A percentile compares a stretch with the other conserved stretches of the same genome.
These are phyloP conservation scores for Tuber brumale DNA, from an alignment of 495 filamentous ascomycete genomes.

Conservation along the genomic window DNA sequence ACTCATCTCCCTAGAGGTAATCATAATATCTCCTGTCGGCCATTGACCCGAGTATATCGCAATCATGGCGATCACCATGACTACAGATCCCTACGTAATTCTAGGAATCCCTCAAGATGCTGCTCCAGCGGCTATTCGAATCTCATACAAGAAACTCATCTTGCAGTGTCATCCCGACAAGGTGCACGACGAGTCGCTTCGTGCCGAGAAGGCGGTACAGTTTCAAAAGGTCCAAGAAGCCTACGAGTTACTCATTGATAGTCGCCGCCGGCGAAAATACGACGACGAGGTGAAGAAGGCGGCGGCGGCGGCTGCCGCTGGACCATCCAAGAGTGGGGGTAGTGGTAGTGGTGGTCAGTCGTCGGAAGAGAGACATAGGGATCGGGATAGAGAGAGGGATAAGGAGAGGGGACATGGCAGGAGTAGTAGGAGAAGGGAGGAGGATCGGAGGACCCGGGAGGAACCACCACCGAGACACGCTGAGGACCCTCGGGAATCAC, in stretches of 20 bases:
- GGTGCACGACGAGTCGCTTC: conserved; percentile 66
- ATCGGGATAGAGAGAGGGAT: conserved; percentile 35
- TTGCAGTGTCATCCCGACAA: conserved; percentile 95
- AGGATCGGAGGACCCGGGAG: conserved; percentile 42
- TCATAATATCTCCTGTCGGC: conserved; percentile 4
- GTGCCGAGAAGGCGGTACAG: conserved; percentile 65
- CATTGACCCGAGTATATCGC: neutral
- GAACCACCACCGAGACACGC: conserved; percentile 31
- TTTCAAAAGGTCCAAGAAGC: conserved; percentile 92
- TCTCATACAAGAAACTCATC: conserved; percentile 82
- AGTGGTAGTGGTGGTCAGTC: conserved; percentile 48
- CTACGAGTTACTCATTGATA: conserved; percentile 84
- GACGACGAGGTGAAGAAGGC: conserved; percentile 65
- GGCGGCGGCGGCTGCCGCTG: conserved; percentile 49
- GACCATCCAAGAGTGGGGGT: conserved; percentile 36
- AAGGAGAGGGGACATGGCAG: conserved; percentile 38
- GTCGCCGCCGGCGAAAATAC: conserved; percentile 62
- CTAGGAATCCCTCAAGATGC: conserved; percentile 74
- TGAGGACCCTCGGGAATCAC: conserved; percentile 22
- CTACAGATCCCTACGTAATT: conserved; percentile 74
- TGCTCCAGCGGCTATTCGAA: conserved; percentile 64
- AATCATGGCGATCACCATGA: conserved; percentile 35
- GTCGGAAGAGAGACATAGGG: conserved; percentile 42
- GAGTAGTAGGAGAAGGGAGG: conserved; percentile 34
- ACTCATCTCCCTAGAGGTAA: neutral